Evolutionary conservation across 2,329 filamentous ascomycete genomes (phyloP).

Genomic region (Graphium sp.): DNA sequence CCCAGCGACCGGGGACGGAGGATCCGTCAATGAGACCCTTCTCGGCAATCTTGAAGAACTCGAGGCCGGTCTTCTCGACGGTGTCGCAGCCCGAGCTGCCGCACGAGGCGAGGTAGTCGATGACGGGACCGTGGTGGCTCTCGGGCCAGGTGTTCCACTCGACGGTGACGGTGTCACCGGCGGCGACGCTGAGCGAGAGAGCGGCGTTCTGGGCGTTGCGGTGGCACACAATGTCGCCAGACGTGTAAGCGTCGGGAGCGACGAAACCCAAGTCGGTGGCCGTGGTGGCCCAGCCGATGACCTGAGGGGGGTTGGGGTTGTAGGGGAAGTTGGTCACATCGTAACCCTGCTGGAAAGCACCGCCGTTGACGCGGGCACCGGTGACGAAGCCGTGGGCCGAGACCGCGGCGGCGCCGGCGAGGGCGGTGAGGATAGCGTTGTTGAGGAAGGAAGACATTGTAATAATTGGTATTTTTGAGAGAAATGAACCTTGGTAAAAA

Average conservation of each 20-base stretch:
- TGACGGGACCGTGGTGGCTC: conserved; percentile 42
- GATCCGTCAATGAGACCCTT: conserved; percentile 29
- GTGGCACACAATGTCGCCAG: conserved; percentile 30
- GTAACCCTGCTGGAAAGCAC: conserved; percentile 12
- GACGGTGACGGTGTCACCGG: conserved; percentile 39
- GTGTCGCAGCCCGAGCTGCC: conserved; percentile 30
- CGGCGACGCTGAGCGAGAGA: conserved; percentile 28
- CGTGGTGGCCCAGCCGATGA: conserved; percentile 15
- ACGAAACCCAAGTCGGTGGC: conserved; percentile 26
- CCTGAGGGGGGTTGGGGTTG: conserved; percentile 8
- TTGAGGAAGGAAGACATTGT: no score
- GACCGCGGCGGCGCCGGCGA: conserved; percentile 1
- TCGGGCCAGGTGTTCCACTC: conserved; percentile 52
- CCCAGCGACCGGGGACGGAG: conserved; percentile 30
- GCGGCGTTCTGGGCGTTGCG: conserved; percentile 20
- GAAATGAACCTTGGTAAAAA: no score
- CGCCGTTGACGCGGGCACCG: conserved; percentile 9
- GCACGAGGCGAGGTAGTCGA: conserved; percentile 42
- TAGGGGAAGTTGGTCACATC: conserved; percentile 10
- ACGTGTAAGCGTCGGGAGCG: conserved; percentile 19
- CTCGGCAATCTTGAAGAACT: conserved; percentile 44
- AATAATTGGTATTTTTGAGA: no score
- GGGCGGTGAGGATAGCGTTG: conserved; percentile 2
- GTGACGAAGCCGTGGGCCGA: conserved; percentile 25
- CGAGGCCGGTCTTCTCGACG: conserved; percentile 29